Conservation (phyloP, 2,329 filamentous ascomycete species). For the Drechmeria coniospora region DNA sequence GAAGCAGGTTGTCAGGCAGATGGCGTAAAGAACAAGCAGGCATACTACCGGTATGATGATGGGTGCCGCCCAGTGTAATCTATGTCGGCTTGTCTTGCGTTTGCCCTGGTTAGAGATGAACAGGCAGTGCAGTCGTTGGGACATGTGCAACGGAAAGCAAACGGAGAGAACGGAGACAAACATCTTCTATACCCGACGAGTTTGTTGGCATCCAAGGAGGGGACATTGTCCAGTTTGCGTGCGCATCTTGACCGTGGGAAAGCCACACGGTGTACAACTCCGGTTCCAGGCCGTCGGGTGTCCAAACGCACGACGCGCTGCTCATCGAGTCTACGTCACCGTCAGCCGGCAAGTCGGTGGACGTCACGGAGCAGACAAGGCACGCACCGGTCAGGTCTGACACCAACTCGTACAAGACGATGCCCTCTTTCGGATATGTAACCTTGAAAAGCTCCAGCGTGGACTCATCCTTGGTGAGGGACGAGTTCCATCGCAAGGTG, state of each 20-base stretch:
- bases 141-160: neutral
- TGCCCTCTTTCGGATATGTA: conserved; percentile 14
- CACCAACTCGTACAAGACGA: conserved; percentile 13
- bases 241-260: conserved; percentile 8
- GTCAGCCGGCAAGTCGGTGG: conserved; percentile 4
- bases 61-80: conserved; percentile 12
- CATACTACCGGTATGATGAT: conserved; percentile 15
- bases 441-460: conserved; percentile 16
- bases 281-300: conserved; percentile 11
- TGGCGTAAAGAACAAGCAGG: conserved; percentile 14
- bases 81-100: conserved; percentile 7
- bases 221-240: conserved; percentile 15
- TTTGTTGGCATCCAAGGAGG: conserved; percentile 16
- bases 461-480: conserved; percentile 7
- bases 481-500: conserved; percentile 16
- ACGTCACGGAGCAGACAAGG: neutral
- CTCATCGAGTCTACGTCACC: conserved; percentile 10
- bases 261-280: conserved; percentile 16
- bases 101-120: conserved; percentile 5
- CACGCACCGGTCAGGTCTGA: conserved; percentile 16
- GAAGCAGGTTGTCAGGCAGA: conserved; percentile 13
- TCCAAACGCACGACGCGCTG: conserved; percentile 13
- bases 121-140: too few relatives aligned
- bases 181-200: conserved; percentile 6
- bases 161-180: neutral